These are phyloP conservation scores for Pinus albicaulis DNA, from an alignment of 75 land plant genomes.

Conservation along the genomic window DNA sequence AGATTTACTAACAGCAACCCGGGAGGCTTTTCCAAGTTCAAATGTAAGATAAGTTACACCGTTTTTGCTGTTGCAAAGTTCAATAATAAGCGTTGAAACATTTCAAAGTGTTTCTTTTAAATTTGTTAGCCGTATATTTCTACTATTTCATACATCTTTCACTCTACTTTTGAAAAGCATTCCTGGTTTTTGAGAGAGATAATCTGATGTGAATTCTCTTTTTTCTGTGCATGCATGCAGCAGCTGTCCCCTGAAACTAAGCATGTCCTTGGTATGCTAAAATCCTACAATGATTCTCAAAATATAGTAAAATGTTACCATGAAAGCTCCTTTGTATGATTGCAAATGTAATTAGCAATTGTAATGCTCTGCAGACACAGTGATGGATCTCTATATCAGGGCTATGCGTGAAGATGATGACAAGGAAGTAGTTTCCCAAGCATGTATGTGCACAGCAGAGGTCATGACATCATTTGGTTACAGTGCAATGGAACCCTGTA, in stretches of 20 bases:
- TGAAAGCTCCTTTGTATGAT: neutral
- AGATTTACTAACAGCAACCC: constrained; percentile 85
- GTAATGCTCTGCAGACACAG: constrained; percentile 49
- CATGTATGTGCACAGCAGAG: constrained; percentile 69
- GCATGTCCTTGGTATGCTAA: constrained; percentile 61
- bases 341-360: neutral
- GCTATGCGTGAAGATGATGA: constrained; percentile 94
- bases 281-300: neutral
- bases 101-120: neutral
- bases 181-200: neutral
- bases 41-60: constrained; percentile 34
- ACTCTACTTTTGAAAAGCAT: neutral
- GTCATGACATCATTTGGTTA: constrained; percentile 59
- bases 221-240: constrained; percentile 32
- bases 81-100: neutral
- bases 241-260: constrained; percentile 54
- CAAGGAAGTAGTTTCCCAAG: constrained; percentile 96
- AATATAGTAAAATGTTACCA: neutral
- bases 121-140: neutral
- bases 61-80: neutral
- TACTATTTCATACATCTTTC: neutral
- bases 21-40: constrained; percentile 56
- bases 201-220: neutral
- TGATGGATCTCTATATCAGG: constrained; percentile 87
- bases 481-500: constrained; percentile 67